Conservation (phyloP, 2,329 filamentous ascomycete species). For the Grosmannia huntii region DNA sequence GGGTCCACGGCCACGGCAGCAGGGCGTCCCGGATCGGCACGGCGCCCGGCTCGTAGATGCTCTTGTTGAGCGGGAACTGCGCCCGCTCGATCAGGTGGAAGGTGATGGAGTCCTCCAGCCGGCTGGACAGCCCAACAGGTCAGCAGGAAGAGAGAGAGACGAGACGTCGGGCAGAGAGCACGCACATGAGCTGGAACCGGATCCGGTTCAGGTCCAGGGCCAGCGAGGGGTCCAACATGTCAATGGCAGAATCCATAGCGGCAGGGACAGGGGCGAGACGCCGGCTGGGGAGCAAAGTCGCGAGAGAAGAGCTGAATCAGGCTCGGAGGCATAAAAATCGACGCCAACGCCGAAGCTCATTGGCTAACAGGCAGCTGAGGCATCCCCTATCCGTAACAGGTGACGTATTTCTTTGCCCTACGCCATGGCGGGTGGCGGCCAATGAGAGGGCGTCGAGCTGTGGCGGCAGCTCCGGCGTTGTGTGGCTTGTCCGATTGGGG, state of each 20-base stretch:
- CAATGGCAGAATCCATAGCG: constrained; percentile 79
- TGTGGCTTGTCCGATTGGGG: constrained; percentile 6
- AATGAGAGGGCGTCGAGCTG: neutral
- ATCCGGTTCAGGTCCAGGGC: constrained; percentile 86
- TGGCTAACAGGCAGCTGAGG: neutral
- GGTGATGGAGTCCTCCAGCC: constrained; percentile 93
- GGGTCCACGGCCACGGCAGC: neutral
- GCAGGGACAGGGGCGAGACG: no score
- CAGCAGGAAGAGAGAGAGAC: neutral
- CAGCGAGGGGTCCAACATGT: constrained; percentile 71
- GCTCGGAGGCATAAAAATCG: neutral
- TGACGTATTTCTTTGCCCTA: neutral
- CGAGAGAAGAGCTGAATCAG: no score
- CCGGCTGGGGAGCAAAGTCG: no score
- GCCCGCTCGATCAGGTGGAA: constrained; percentile 94
- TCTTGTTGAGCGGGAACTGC: constrained; percentile 88
- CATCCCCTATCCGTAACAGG: neutral
- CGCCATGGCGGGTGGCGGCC: neutral
- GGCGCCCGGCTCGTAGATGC: constrained; percentile 74
- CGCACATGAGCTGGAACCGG: constrained; percentile 84
- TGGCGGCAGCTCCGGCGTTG: neutral
- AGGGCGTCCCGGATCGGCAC: constrained; percentile 54
- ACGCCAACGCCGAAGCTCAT: neutral
- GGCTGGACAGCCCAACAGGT: constrained; percentile 38
- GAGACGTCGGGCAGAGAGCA: neutral